Percentiles rank a stretch among this genome's conserved stretches.
Evolutionary conservation across 805 yeast genomes (phyloP).

Genomic region (Lipomyces sp.): DNA sequence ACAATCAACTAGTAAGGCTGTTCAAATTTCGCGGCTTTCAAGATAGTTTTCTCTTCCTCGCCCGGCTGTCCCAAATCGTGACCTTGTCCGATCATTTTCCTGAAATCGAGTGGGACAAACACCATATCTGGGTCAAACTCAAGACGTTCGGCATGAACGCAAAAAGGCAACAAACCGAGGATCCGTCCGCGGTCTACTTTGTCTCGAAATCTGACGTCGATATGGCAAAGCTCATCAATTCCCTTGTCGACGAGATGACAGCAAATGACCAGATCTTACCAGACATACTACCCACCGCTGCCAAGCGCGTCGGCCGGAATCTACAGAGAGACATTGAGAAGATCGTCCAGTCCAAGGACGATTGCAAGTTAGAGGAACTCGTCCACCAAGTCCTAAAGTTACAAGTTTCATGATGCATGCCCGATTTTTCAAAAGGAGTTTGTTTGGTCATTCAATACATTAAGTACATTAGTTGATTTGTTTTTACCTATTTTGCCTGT

Average conservation of each 20-base stretch:
- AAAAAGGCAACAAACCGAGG: background rate
- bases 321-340: conserved; percentile 5
- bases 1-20: conserved; percentile 11
- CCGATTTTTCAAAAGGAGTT: too few species aligned
- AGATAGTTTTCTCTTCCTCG: conserved; percentile 22
- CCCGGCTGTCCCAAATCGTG: conserved; percentile 19
- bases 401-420: background rate
- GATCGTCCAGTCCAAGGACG: conserved; percentile 16
- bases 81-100: conserved; percentile 18
- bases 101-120: conserved; percentile 21
- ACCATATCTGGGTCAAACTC: conserved; percentile 14
- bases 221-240: conserved; percentile 3
- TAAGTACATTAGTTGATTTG: too few species aligned
- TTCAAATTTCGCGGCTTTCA: conserved; percentile 17
- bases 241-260: conserved; percentile 9
- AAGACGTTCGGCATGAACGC: conserved; percentile 16
- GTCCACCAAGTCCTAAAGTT: conserved; percentile 17
- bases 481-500: too few species aligned
- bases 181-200: conserved; percentile 12
- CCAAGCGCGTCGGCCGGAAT: background rate
- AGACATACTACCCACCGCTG: background rate
- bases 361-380: conserved; percentile 11
- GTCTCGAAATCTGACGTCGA: conserved; percentile 24
- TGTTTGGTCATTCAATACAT: too few species aligned
- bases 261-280: conserved; percentile 8